Evolutionary conservation across 768 basidiomycete species (phyloP).

Genomic region (Crepidotus variabilis): DNA sequence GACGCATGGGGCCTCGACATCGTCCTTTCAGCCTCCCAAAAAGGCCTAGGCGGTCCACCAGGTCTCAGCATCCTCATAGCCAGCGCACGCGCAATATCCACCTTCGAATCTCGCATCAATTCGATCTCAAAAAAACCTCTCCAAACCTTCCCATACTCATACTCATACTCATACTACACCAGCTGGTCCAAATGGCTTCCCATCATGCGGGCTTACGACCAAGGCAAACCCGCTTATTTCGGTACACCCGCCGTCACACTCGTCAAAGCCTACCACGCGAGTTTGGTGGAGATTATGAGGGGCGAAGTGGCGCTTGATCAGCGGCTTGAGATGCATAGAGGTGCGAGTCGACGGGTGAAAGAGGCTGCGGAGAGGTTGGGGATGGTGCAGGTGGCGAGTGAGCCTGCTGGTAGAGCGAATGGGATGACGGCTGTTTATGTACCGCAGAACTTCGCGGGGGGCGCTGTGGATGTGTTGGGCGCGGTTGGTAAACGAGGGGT

Average conservation of each 20-base stretch:
- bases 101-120: constrained; percentile 25
- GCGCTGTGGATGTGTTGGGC: constrained; percentile 71
- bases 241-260: constrained; percentile 95
- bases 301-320: constrained; percentile 46
- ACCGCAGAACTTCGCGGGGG: constrained; percentile 64
- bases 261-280: constrained; percentile 85
- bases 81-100: constrained; percentile 75
- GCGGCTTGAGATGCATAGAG: constrained; percentile 73
- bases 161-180: constrained; percentile 64
- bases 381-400: constrained; percentile 65
- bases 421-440: constrained; percentile 95
- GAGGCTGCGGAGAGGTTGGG: constrained; percentile 62
- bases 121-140: background rate
- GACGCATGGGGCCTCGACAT: constrained; percentile 94
- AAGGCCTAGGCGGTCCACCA: constrained; percentile 91
- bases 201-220: constrained; percentile 92
- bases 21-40: constrained; percentile 82
- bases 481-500: constrained; percentile 68
- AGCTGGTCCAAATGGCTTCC: constrained; percentile 83
- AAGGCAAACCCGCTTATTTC: constrained; percentile 80
- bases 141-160: constrained; percentile 13
- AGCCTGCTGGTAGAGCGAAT: constrained; percentile 69
- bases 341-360: constrained; percentile 67
- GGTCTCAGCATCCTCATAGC: constrained; percentile 86
- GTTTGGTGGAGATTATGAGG: constrained; percentile 65